A percentile compares a stretch with the other conserved stretches of the same genome.
phyloP scores from a whole-genome alignment of 1,284 basidiomycete genomes.

The Rhodotorula sp. region DNA sequence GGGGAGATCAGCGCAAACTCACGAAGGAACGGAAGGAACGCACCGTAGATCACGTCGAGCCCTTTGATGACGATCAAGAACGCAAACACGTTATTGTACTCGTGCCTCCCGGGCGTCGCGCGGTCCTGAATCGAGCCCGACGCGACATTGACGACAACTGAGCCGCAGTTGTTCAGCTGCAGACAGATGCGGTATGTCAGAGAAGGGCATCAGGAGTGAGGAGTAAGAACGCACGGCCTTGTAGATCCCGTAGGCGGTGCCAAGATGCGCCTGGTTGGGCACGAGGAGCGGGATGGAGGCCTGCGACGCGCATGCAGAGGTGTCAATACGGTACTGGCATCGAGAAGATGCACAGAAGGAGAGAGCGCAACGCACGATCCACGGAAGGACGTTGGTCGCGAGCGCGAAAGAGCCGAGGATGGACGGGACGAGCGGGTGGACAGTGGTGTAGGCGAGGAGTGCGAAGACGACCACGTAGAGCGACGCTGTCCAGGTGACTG shows the following conservation, averaged over 20 bases:
- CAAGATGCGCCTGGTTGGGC: slow-evolving; percentile 51
- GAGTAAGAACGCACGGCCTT: slow-evolving; percentile 43
- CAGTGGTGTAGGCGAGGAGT: slow-evolving; percentile 52
- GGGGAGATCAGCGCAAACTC: too few relatives aligned
- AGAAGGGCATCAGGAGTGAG: slow-evolving; percentile 38
- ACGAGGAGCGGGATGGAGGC: slow-evolving; percentile 54
- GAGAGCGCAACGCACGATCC: slow-evolving; percentile 47
- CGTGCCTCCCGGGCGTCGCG: slow-evolving; percentile 43
- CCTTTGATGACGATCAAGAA: slow-evolving; percentile 55
- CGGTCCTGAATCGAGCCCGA: slow-evolving; percentile 54
- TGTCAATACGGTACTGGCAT: too few relatives aligned
- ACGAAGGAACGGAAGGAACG: neutral
- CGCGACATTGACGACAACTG: slow-evolving; percentile 52
- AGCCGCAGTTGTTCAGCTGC: slow-evolving; percentile 48
- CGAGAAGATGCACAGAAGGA: too few relatives aligned
- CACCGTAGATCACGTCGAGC: slow-evolving; percentile 51
- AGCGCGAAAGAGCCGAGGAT: slow-evolving; percentile 23
- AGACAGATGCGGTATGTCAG: neutral
- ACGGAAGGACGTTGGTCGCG: slow-evolving; percentile 12
- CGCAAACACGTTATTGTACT: slow-evolving; percentile 53
- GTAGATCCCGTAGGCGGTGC: slow-evolving; percentile 55
- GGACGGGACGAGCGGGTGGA: slow-evolving; percentile 50
- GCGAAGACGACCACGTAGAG: slow-evolving; percentile 54
- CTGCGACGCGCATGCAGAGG: slow-evolving; percentile 50
- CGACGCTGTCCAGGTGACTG: slow-evolving; percentile 46